phyloP scores from a whole-genome alignment of 2,329 filamentous ascomycete genomes.

The Ascochyta rabiei region DNA sequence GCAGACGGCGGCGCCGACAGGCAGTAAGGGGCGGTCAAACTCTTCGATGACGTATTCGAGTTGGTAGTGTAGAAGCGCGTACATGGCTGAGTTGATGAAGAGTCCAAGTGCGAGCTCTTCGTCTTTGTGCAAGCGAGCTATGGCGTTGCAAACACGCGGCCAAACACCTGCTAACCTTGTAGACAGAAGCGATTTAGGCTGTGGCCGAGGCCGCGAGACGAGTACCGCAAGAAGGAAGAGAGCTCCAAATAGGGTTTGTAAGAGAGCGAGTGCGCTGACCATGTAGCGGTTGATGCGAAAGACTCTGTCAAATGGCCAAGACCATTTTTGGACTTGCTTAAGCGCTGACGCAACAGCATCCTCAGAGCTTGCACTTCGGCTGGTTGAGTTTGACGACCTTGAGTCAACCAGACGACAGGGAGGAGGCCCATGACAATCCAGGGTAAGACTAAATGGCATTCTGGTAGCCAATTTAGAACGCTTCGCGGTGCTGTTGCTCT shows the following conservation, averaged over 20 bases:
- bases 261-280: not conserved
- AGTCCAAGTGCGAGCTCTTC: not conserved
- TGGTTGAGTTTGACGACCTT: not conserved
- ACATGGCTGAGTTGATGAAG: not conserved
- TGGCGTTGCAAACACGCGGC: not conserved
- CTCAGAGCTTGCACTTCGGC: not conserved
- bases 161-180: not conserved
- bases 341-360: not conserved
- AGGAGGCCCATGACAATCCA: slow-evolving; percentile 7
- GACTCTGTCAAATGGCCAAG: not conserved
- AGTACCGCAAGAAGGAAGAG: not conserved
- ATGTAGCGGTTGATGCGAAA: not conserved
- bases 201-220: not conserved
- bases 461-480: not conserved
- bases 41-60: slow-evolving; percentile 1
- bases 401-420: slow-evolving; percentile 18
- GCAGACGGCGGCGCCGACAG: not conserved
- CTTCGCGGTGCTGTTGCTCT: not conserved
- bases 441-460: slow-evolving; percentile 20
- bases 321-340: not conserved
- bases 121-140: not conserved
- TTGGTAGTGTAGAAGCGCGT: not conserved
- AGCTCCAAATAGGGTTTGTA: not conserved
- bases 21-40: not conserved
- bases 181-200: not conserved